Evolutionary conservation across 805 yeast genomes (phyloP).

Genomic region (Candida silvicultrix): DNA sequence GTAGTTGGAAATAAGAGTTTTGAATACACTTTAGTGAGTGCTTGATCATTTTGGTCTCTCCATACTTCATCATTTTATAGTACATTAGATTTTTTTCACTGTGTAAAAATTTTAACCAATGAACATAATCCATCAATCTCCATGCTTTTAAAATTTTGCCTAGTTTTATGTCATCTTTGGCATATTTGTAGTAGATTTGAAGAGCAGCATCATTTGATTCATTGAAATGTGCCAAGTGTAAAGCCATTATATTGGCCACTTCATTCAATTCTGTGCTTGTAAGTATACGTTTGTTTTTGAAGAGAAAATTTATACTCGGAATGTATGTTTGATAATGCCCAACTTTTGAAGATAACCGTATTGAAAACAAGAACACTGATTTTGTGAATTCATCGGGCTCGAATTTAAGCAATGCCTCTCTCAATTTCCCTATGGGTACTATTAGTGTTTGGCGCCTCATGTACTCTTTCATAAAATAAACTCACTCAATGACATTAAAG

Average conservation of each 20-base stretch:
- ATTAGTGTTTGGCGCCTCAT: no score
- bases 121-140: conserved; percentile 24
- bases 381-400: conserved; percentile 35
- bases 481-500: conserved; percentile 29
- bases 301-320: conserved; percentile 40
- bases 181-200: conserved; percentile 22
- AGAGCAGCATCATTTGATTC: conserved; percentile 12
- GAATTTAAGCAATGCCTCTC: conserved; percentile 45
- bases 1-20: conserved; percentile 32
- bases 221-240: conserved; percentile 33
- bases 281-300: conserved; percentile 16
- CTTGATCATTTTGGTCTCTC: conserved; percentile 27
- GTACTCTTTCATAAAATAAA: no score
- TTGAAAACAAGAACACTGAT: conserved; percentile 43
- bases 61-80: conserved; percentile 35
- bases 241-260: conserved; percentile 31
- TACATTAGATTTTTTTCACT: conserved; percentile 9
- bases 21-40: conserved; percentile 29
- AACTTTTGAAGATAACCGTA: conserved; percentile 37
- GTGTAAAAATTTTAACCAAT: conserved; percentile 26
- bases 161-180: conserved; percentile 26
- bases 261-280: conserved; percentile 31
- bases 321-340: conserved; percentile 54
- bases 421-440: conserved; percentile 44
- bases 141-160: conserved; percentile 26